phyloP scores from a whole-genome alignment of 208 protist species.

The Acanthamoeba sp. region DNA sequence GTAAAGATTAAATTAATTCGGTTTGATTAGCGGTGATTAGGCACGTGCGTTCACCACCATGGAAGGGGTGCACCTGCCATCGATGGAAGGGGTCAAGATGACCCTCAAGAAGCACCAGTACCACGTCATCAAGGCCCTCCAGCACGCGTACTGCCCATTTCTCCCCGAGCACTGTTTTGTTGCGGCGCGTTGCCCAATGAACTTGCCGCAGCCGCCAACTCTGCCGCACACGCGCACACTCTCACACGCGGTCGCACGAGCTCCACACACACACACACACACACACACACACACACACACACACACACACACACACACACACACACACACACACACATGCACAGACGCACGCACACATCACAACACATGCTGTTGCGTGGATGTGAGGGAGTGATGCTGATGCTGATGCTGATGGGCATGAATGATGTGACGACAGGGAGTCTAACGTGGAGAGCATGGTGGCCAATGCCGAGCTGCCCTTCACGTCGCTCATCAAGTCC shows the following conservation, averaged over 20 bases:
- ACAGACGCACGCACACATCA: neutral
- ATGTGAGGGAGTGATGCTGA: too few species aligned
- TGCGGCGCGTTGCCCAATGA: neutral
- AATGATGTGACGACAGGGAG: neutral
- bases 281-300: neutral
- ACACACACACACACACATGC: neutral
- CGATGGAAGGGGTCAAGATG: constrained; percentile 56
- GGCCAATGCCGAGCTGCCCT: constrained; percentile 21
- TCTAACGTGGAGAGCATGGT: constrained; percentile 41
- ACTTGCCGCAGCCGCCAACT: too few species aligned
- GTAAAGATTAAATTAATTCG: neutral
- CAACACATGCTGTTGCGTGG: too few species aligned
- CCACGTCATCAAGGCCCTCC: neutral
- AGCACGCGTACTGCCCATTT: constrained; percentile 7
- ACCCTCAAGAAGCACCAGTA: constrained; percentile 39
- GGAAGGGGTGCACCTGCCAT: constrained; percentile 3
- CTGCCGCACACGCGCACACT: neutral
- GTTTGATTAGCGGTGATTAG: too few species aligned
- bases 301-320: neutral
- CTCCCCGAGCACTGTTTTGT: neutral
- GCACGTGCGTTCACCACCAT: neutral
- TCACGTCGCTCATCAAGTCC: constrained; percentile 51
- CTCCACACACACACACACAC: neutral
- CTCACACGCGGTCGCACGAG: neutral
- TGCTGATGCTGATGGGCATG: too few species aligned